Evolutionary conservation across 148 eudicot species (phyloP).

Genomic region (Camellia granthamiana): DNA sequence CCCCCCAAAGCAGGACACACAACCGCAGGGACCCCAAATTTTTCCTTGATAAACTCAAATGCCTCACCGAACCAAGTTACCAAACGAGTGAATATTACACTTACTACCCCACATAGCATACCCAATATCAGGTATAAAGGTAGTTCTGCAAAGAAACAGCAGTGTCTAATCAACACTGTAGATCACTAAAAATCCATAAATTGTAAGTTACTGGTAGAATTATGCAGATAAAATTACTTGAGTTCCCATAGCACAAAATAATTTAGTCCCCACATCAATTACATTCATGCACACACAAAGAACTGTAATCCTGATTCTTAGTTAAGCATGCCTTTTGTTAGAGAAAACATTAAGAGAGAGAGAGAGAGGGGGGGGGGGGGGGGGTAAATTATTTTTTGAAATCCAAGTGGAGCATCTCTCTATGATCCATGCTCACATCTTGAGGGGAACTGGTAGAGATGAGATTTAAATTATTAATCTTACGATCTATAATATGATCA

Average conservation of each 20-base stretch:
- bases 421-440: no score
- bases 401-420: no score
- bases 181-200: conserved; percentile 11
- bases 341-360: no score
- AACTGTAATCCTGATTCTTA: no score
- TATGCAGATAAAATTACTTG: not conserved
- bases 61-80: conserved; percentile 64
- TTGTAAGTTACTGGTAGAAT: not conserved
- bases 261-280: no score
- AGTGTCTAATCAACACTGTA: conserved; percentile 12
- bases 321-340: no score
- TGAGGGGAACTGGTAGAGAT: no score
- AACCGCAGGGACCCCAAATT: conserved; percentile 65
- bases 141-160: conserved; percentile 59
- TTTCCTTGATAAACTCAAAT: conserved; percentile 79
- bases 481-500: no score
- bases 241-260: not conserved
- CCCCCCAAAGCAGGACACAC: conserved; percentile 96
- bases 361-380: no score
- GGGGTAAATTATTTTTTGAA: no score
- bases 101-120: conserved; percentile 92
- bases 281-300: no score
- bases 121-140: conserved; percentile 93
- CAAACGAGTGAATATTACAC: conserved; percentile 75
- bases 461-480: no score